Conservation (phyloP, 768 basidiomycete species). For the Boletus rubroflammeus region DNA sequence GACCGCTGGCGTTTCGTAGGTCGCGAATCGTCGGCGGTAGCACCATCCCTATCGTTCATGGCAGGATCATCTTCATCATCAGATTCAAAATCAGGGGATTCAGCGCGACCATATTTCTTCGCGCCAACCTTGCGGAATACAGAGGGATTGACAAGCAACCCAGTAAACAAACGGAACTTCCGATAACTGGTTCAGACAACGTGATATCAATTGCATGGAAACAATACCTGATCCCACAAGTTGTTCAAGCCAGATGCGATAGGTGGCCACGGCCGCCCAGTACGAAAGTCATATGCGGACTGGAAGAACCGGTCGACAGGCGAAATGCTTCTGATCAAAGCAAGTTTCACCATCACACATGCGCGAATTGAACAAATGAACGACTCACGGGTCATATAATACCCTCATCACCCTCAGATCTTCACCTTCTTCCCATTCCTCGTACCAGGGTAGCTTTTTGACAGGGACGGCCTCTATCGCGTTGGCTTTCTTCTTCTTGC, state of each 20-base stretch:
- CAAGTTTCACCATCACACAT: not conserved
- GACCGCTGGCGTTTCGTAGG: conserved; percentile 28
- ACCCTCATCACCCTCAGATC: conserved; percentile 38
- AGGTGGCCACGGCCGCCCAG: conserved; percentile 38
- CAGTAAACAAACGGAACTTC: conserved; percentile 61
- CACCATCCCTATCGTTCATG: conserved; percentile 1
- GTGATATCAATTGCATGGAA: not conserved
- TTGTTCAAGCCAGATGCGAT: conserved; percentile 31
- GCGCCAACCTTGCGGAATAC: conserved; percentile 28
- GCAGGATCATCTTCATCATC: conserved; percentile 25
- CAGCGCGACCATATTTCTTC: conserved; percentile 30
- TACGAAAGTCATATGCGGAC: conserved; percentile 56
- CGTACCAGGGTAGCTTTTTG: conserved; percentile 52
- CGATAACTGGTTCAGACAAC: conserved; percentile 6
- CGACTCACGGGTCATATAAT: conserved; percentile 50
- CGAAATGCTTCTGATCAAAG: conserved; percentile 37
- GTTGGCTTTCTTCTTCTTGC: conserved; percentile 37
- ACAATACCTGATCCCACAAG: conserved; percentile 64
- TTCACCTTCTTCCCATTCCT: conserved; percentile 69
- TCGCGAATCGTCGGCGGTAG: not conserved
- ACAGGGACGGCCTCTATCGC: conserved; percentile 13
- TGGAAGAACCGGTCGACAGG: conserved; percentile 55
- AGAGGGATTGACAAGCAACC: conserved; percentile 50
- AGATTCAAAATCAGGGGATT: conserved; percentile 36
- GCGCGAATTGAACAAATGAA: not conserved